Conservation (phyloP, 352 stramenopile genomes). For the Elongisporangium senticosum region DNA sequence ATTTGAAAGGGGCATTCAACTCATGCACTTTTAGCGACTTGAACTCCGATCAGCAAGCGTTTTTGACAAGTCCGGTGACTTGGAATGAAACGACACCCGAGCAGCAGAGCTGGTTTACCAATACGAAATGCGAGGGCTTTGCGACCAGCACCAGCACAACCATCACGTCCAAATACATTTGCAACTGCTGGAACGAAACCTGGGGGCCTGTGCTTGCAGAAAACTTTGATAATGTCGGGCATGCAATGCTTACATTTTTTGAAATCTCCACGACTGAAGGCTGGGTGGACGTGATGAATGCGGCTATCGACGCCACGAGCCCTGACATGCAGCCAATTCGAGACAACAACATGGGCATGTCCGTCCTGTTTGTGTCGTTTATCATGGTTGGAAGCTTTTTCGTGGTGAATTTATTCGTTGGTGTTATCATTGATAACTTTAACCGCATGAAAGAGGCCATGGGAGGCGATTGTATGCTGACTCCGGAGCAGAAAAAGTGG, state of each 20-base stretch:
- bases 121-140: slow-evolving; percentile 40
- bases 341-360: slow-evolving; percentile 76
- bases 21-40: slow-evolving; percentile 69
- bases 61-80: slow-evolving; percentile 31
- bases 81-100: slow-evolving; percentile 28
- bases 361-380: slow-evolving; percentile 87
- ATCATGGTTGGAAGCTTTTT: slow-evolving; percentile 93
- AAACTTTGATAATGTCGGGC: slow-evolving; percentile 85
- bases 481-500: slow-evolving; percentile 89
- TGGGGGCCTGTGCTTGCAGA: slow-evolving; percentile 49
- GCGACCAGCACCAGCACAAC: slow-evolving; percentile 4
- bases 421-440: slow-evolving; percentile 94
- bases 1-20: slow-evolving; percentile 90
- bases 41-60: slow-evolving; percentile 24
- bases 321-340: slow-evolving; percentile 91
- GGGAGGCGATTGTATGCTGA: slow-evolving; percentile 77
- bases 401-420: slow-evolving; percentile 92
- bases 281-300: slow-evolving; percentile 91
- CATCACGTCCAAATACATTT: slow-evolving; percentile 70
- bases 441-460: slow-evolving; percentile 85
- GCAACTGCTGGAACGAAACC: slow-evolving; percentile 45
- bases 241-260: slow-evolving; percentile 84
- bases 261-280: slow-evolving; percentile 93
- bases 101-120: slow-evolving; percentile 48
- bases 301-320: slow-evolving; percentile 77